Base-by-base conservation (phyloP, 2,329 filamentous ascomycete species). In the Xylariaceae sp. region DNA sequence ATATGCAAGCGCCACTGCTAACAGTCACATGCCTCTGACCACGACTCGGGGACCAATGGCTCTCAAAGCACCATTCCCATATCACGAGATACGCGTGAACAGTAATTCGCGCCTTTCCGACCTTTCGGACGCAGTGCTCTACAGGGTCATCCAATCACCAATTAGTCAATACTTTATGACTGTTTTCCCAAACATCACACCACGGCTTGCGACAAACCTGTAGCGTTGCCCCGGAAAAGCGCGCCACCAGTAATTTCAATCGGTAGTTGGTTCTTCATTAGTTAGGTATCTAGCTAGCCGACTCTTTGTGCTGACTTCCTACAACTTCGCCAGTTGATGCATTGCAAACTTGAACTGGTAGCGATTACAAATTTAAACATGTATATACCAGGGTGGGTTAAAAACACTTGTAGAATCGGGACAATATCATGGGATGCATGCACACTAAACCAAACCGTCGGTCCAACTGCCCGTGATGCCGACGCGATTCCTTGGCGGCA, bases 11-110 rank as follows among this genome's bases (percentile, higher is more conserved):
- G 60, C 60, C 56, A 57, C 53, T 54, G 40, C 43, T 53, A 50
- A 46, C 45, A 53, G 56, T 62, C 60, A 62, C 60, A 62, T 62
- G 60, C 46, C 56, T 45, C 53, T 29, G 45, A 33, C 49, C 50
- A 57, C 53, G 50, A 54, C 56, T 56, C 46, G 44, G 45, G 36
- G 47, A 56, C 59, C 59, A 62, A 60, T 62, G 45, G 49, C 53
- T 49, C 33, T 34, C 59, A 50, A 11, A 55, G 46, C 36, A 19
- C 48, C 37, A 33, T 46, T 48, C 34, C 51, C 29, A 36, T 40
- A 46, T 58, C 54, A 54, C 52, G 49, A 40, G 56, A 60, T 45
- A 29, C 24, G 17, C 56, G 48, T 43, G 46, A 60, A 50, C 48
- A 56, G 44, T 56, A 58, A 58, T 55, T 45, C 53, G 47, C 47